These are phyloP conservation scores for Penicillium desertorum DNA, from an alignment of 495 filamentous ascomycete species.

Conservation along the genomic window DNA sequence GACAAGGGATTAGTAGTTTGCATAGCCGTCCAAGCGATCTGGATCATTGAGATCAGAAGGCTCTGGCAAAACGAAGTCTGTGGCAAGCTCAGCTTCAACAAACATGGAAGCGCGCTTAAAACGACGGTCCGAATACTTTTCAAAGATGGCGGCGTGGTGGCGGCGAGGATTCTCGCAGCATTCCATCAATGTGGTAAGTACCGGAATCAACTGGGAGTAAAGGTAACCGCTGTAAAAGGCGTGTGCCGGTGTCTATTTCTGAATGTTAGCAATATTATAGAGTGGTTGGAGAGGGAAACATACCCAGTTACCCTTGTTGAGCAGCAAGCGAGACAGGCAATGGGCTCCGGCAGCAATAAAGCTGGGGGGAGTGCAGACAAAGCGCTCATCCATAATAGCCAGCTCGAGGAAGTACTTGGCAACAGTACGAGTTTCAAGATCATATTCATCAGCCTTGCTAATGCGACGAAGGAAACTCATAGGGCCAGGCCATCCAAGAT, in stretches of 20 bases:
- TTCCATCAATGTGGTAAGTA: constrained; percentile 74
- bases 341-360: constrained; percentile 90
- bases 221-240: constrained; percentile 93
- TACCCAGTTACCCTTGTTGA: constrained; percentile 92
- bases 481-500: constrained; percentile 93
- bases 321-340: constrained; percentile 84
- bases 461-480: constrained; percentile 97
- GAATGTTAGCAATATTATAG: constrained; percentile 31
- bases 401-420: constrained; percentile 98
- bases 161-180: constrained; percentile 79
- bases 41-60: constrained; percentile 19
- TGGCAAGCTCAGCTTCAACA: constrained; percentile 68
- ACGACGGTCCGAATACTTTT: constrained; percentile 83
- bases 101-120: constrained; percentile 81
- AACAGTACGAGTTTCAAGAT: constrained; percentile 89
- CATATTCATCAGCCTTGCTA: constrained; percentile 98
- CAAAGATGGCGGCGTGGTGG: constrained; percentile 83
- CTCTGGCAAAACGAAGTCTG: constrained; percentile 48
- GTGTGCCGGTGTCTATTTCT: constrained; percentile 68
- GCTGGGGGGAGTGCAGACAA: constrained; percentile 86
- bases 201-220: constrained; percentile 72
- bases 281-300: constrained; percentile 32
- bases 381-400: constrained; percentile 97
- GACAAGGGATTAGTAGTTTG: constrained; percentile 24
- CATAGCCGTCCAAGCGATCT: constrained; percentile 20